These are phyloP conservation scores for Haplographium delicatum DNA, from an alignment of 495 filamentous ascomycete species.

Conservation along the genomic window DNA sequence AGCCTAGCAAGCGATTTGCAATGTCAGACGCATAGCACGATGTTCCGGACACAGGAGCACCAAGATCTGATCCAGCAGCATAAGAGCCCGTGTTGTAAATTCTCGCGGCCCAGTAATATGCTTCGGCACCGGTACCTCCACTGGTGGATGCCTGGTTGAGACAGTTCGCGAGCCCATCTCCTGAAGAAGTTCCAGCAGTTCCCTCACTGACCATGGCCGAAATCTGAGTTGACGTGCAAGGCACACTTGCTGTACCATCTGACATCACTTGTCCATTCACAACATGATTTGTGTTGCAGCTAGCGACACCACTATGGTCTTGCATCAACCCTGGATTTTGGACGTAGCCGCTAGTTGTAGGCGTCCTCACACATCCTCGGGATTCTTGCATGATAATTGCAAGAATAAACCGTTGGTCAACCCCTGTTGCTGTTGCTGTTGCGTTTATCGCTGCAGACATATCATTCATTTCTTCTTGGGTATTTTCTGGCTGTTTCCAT, in stretches of 20 bases:
- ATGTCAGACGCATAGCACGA: constrained; percentile 51
- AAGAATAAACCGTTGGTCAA: constrained; percentile 39
- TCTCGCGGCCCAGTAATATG: constrained; percentile 47
- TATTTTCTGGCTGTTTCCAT: constrained; percentile 21
- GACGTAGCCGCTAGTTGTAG: constrained; percentile 35
- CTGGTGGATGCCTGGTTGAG: constrained; percentile 20
- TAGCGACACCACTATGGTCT: constrained; percentile 40
- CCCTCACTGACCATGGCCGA: constrained; percentile 38
- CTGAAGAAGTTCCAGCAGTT: constrained; percentile 32
- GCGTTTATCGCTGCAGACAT: constrained; percentile 35
- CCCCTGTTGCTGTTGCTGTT: constrained; percentile 31
- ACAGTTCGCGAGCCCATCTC: constrained; percentile 39
- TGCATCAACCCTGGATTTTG: constrained; percentile 55
- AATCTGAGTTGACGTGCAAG: constrained; percentile 37
- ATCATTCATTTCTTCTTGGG: constrained; percentile 30
- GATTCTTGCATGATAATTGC: constrained; percentile 53
- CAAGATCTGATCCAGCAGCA: constrained; percentile 37
- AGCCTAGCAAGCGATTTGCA: constrained; percentile 33
- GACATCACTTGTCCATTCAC: background rate
- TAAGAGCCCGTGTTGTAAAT: constrained; percentile 53
- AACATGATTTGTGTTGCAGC: constrained; percentile 37
- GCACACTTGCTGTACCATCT: constrained; percentile 10
- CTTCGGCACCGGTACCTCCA: constrained; percentile 25
- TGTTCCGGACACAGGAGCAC: constrained; percentile 37
- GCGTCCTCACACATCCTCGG: constrained; percentile 52